Percentiles rank a stretch among this genome's conserved stretches.
phyloP scores from a whole-genome alignment of 805 yeast genomes.

The Dipodascus geniculatus region DNA sequence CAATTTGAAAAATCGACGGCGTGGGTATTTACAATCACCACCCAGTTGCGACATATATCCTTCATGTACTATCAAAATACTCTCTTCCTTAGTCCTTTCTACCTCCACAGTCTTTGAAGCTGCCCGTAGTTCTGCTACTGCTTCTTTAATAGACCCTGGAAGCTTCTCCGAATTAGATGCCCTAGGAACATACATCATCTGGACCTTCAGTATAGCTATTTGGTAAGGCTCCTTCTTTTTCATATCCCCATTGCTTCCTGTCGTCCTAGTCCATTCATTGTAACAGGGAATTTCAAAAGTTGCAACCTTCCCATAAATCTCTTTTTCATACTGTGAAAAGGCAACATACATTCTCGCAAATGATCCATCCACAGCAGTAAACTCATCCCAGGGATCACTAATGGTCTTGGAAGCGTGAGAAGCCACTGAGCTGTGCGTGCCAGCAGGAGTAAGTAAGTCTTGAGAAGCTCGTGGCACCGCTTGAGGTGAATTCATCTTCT shows the following conservation, averaged over 20 bases:
- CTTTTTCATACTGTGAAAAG: conserved; percentile 45
- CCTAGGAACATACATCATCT: conserved; percentile 50
- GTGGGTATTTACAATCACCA: conserved; percentile 71
- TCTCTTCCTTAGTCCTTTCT: conserved; percentile 42
- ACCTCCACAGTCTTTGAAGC: conserved; percentile 10
- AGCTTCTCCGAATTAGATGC: conserved; percentile 47
- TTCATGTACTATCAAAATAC: conserved; percentile 48
- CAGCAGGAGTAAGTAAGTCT: background rate
- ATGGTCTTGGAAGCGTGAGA: background rate
- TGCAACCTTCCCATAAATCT: conserved; percentile 41
- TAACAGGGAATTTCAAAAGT: conserved; percentile 48
- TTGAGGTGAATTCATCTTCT: conserved; percentile 2
- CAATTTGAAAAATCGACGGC: conserved; percentile 64
- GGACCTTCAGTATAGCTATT: conserved; percentile 55
- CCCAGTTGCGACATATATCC: conserved; percentile 84
- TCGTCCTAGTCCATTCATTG: conserved; percentile 64
- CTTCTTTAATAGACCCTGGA: conserved; percentile 9
- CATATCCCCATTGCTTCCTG: conserved; percentile 20
- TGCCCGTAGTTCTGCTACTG: background rate
- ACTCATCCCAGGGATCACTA: conserved; percentile 34
- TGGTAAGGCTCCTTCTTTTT: conserved; percentile 37
- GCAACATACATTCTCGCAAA: conserved; percentile 68
- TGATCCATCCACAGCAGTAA: conserved; percentile 75
- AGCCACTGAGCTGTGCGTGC: background rate
- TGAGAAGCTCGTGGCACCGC: background rate